phyloP scores from a whole-genome alignment of 331 rosid species.

The Rosa hybrid region DNA sequence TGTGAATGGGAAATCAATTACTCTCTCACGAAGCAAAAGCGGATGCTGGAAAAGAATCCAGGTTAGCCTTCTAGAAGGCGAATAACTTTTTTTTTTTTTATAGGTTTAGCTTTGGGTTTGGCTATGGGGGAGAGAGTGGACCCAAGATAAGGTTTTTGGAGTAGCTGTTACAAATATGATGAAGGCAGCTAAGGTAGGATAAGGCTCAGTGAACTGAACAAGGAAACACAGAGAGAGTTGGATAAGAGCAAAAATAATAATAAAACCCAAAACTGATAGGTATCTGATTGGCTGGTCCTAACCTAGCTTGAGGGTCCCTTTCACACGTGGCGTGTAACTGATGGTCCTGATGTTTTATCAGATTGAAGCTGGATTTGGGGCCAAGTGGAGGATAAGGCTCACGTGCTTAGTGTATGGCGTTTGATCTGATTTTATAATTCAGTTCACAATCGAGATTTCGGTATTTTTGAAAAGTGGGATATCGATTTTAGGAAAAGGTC shows the following conservation, averaged over 20 bases:
- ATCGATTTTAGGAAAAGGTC: too few relatives aligned
- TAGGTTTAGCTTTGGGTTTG: not conserved
- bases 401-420: not conserved
- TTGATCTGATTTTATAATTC: not conserved
- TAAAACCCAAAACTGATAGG: not conserved
- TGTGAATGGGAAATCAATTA: not conserved
- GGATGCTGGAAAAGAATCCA: not conserved
- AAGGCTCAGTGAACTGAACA: not conserved
- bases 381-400: not conserved
- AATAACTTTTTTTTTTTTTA: not conserved
- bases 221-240: not conserved
- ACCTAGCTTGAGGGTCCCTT: not conserved
- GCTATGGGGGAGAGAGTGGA: not conserved
- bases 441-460: not conserved
- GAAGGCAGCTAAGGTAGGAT: not conserved
- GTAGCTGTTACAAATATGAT: not conserved
- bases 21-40: not conserved
- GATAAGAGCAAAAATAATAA: not conserved
- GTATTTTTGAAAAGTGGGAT: too few relatives aligned
- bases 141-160: not conserved
- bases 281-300: not conserved
- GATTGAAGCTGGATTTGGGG: not conserved
- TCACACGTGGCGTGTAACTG: not conserved
- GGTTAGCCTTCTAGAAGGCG: not conserved
- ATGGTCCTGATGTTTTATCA: not conserved